Evolutionary conservation across 2,329 filamentous ascomycete species (phyloP), one percentile per base, ranked within the genome.

Genomic region (Fusarium sororula): DNA sequence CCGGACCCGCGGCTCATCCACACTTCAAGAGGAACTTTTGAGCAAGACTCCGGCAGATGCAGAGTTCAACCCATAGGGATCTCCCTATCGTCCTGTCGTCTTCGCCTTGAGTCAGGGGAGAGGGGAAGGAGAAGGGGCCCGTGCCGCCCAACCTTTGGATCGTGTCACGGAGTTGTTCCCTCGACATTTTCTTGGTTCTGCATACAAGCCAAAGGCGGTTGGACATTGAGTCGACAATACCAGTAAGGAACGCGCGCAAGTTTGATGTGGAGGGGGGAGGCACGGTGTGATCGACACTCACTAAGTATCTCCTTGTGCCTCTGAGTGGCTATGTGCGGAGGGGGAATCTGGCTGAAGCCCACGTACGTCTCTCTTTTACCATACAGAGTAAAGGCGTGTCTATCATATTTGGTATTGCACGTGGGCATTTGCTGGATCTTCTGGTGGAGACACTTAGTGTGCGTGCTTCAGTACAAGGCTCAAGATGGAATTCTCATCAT

Each of bases 281-380:
- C 70, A 63, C 59, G 57, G 32, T 38, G 54, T 58, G 71, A 74
- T 74, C 71, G 71, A 72, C 71, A 72, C 56, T 72, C 62, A 74
- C 71, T 74, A 70, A 67, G 57, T 55, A 63, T 67, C 41, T 38
- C 45, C 60, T 59, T 50, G 66, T 66, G 70, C 56, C 53, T 64
- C 60, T 72, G 44, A 70, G 67, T 70, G 66, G 60, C 47, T 51
- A 37, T 42, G 37, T 38, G 44, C 42, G 37, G 68, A 68, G 62
- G 37, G 53, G 58, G 54, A 41, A 67, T 54, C 66, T 41, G 56
- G 66, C 59, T 55, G 42, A 41, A 63, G 60, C 39, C 38, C 42
- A 67, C 28, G 70, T 45, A 73, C 39, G 70, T 60, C 56, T 61
- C 47, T 70, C 67, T 66, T 70, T 70, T 70, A 10, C 62, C 67